These are phyloP conservation scores for Panaeolus cyanescens DNA, from an alignment of 768 basidiomycete species.

Conservation along the genomic window DNA sequence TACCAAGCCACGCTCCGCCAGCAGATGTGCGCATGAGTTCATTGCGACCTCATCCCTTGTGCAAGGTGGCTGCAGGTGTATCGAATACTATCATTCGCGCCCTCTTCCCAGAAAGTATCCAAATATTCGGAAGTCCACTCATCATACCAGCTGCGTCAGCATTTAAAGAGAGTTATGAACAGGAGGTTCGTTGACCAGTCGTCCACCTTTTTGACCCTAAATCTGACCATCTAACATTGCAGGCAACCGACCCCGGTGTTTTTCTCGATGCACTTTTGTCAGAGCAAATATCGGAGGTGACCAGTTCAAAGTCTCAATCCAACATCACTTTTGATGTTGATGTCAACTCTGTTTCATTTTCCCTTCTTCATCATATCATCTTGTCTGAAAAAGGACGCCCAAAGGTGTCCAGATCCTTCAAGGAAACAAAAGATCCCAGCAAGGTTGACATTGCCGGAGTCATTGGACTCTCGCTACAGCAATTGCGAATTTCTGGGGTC, in stretches of 20 bases:
- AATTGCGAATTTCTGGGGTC: conserved; percentile 22
- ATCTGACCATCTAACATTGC: background rate
- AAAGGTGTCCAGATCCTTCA: conserved; percentile 20
- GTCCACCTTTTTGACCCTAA: conserved; percentile 8
- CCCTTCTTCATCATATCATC: conserved; percentile 49
- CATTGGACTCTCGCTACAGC: conserved; percentile 21
- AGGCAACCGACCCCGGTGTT: conserved; percentile 7
- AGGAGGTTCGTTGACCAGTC: background rate
- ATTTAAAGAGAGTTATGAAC: conserved; percentile 6
- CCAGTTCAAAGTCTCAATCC: conserved; percentile 14
- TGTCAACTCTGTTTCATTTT: conserved; percentile 41
- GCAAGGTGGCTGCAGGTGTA: background rate
- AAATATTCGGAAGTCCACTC: background rate
- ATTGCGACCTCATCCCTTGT: background rate
- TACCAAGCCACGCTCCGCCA: conserved; percentile 35
- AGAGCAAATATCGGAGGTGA: conserved; percentile 33
- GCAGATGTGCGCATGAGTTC: background rate
- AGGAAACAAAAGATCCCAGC: conserved; percentile 19
- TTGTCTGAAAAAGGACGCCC: conserved; percentile 34
- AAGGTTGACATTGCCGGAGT: conserved; percentile 33
- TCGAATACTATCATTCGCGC: background rate
- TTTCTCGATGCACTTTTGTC: conserved; percentile 7
- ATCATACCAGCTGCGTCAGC: background rate
- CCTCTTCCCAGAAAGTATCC: background rate
- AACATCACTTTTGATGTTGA: conserved; percentile 41